Conservation (phyloP, 2,329 filamentous ascomycete species). For the Colletotrichum trifolii region DNA sequence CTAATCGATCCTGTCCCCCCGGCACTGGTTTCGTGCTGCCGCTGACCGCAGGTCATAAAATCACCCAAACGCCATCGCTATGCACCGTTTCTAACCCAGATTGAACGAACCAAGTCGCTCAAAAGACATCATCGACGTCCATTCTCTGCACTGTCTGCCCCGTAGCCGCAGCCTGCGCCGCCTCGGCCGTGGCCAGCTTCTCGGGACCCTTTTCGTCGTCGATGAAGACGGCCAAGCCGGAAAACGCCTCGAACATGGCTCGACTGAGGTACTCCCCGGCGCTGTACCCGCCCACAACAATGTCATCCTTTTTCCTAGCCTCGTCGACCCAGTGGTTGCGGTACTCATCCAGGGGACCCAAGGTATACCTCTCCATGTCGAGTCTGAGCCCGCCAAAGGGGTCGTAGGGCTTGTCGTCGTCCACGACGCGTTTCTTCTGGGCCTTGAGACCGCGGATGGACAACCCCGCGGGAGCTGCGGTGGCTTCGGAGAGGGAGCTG, state of each 20-base stretch:
- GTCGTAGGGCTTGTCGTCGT: constrained; percentile 83
- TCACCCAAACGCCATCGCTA: constrained; percentile 44
- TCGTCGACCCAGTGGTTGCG: constrained; percentile 79
- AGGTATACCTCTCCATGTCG: constrained; percentile 74
- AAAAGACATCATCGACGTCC: constrained; percentile 57
- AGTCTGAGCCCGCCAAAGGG: constrained; percentile 84
- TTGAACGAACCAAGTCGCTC: constrained; percentile 13
- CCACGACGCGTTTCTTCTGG: constrained; percentile 56
- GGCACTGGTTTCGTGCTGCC: too few species aligned
- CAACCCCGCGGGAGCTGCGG: constrained; percentile 48
- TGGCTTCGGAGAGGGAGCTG: constrained; percentile 47
- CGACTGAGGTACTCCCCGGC: constrained; percentile 84
- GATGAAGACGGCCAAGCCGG: constrained; percentile 87
- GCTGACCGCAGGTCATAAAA: neutral
- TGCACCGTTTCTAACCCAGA: constrained; percentile 29
- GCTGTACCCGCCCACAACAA: constrained; percentile 84
- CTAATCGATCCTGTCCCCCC: neutral
- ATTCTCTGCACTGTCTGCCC: constrained; percentile 51
- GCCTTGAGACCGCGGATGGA: constrained; percentile 86
- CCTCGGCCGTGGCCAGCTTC: constrained; percentile 47
- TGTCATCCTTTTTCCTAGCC: constrained; percentile 72
- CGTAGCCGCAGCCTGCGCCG: constrained; percentile 48
- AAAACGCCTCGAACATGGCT: constrained; percentile 88
- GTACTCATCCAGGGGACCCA: constrained; percentile 72
- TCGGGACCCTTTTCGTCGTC: constrained; percentile 74